Evolutionary conservation across 345 rosid species (phyloP).

Genomic region (Orychophragmus violaceus): DNA sequence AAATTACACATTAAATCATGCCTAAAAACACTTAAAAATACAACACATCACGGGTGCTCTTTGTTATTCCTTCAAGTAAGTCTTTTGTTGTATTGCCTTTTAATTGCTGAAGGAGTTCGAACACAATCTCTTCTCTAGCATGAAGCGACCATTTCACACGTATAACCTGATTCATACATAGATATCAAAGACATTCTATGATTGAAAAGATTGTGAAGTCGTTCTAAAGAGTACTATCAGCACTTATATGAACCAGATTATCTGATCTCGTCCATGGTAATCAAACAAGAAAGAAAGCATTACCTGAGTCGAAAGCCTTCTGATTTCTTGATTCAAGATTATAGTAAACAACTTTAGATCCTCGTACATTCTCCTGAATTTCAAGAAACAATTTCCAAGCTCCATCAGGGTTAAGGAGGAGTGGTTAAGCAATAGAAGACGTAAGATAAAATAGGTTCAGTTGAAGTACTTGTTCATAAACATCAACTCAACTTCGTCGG

Average conservation of each 20-base stretch:
- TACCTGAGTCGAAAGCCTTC: conserved; percentile 56
- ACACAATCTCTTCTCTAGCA: conserved; percentile 60
- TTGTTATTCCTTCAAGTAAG: neutral
- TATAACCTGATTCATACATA: conserved; percentile 43
- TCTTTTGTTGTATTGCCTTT: neutral
- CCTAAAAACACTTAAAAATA: no score
- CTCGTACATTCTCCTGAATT: conserved; percentile 51
- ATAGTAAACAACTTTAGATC: conserved; percentile 46
- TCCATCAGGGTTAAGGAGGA: neutral
- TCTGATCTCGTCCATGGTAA: neutral
- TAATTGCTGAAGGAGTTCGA: conserved; percentile 13
- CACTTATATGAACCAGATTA: neutral
- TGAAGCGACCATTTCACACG: conserved; percentile 72
- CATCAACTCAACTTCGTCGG: conserved; percentile 64
- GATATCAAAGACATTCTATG: neutral
- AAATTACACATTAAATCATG: no score
- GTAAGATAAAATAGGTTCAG: neutral
- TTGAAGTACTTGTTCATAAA: conserved; percentile 56
- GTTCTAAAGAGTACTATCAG: neutral
- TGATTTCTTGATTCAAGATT: conserved; percentile 63
- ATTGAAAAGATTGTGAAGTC: neutral
- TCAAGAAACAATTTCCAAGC: neutral
- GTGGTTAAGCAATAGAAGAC: neutral
- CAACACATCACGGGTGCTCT: neutral
- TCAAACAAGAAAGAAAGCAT: conserved; percentile 4